A percentile compares a stretch with the other conserved stretches of the same genome.
phyloP scores from a whole-genome alignment of 2,329 filamentous ascomycete genomes.

The Colletotrichum musae region DNA sequence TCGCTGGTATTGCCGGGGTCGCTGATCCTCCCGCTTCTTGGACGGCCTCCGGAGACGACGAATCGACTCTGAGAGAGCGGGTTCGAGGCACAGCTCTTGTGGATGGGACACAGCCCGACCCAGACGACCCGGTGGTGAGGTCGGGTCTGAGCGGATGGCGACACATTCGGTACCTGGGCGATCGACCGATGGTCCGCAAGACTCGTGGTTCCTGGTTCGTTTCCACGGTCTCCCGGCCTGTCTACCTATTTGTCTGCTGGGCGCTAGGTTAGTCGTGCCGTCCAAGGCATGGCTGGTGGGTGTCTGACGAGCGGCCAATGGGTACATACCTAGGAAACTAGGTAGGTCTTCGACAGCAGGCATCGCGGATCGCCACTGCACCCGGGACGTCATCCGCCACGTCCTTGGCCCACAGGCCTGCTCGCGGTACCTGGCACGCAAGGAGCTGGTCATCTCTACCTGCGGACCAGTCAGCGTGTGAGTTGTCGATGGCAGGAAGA shows the following conservation, averaged over 20 bases:
- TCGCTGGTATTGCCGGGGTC: neutral
- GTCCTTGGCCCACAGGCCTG: slow-evolving; percentile 4
- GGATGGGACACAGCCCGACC: neutral
- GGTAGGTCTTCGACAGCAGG: neutral
- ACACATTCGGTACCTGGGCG: slow-evolving; percentile 2
- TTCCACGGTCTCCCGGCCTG: neutral
- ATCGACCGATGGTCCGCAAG: slow-evolving; percentile 11
- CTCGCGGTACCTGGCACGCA: slow-evolving; percentile 28
- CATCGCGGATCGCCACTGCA: slow-evolving; percentile 20
- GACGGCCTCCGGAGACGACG: neutral
- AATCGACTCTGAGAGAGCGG: neutral
- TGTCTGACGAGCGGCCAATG: slow-evolving; percentile 11
- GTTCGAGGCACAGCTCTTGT: neutral
- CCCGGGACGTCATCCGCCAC: slow-evolving; percentile 31
- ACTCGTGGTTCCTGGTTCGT: neutral
- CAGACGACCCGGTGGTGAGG: neutral
- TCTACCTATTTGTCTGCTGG: neutral
- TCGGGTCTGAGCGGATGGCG: neutral
- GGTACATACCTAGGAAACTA: no score
- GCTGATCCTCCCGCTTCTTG: slow-evolving; percentile 7
- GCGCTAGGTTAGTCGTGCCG: neutral
- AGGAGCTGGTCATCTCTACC: slow-evolving; percentile 9
- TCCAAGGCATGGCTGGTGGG: slow-evolving; percentile 13
- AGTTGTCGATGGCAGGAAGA: neutral
- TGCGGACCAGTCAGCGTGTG: slow-evolving; percentile 21